Conservation (phyloP, 2,329 filamentous ascomycete genomes). For the Cordyceps cicadae region DNA sequence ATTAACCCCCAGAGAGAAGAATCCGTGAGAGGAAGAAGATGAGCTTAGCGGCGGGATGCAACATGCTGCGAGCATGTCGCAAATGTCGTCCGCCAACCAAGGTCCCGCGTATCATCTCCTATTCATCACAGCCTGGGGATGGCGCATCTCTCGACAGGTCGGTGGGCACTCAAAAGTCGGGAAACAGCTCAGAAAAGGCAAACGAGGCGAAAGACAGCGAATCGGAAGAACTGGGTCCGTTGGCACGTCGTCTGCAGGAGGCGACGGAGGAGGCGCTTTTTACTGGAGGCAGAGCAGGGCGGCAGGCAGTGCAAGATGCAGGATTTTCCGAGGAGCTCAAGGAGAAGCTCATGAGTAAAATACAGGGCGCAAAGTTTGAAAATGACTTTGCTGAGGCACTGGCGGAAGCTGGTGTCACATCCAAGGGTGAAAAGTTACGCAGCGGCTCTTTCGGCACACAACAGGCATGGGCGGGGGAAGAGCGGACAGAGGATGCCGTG, state of each 20-base stretch:
- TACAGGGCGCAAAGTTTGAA: conserved; percentile 47
- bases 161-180: not conserved
- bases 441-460: not conserved
- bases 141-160: not conserved
- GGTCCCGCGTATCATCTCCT: not conserved
- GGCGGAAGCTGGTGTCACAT: conserved; percentile 37
- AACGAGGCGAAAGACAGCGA: not conserved
- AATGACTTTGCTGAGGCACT: conserved; percentile 42
- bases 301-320: conserved; percentile 50
- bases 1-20: not conserved
- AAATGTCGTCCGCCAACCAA: not conserved
- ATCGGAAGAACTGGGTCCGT: conserved; percentile 29
- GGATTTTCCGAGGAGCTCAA: conserved; percentile 59
- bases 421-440: conserved; percentile 20
- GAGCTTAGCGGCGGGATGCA: not conserved
- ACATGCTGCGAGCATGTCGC: not conserved
- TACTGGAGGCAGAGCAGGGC: conserved; percentile 51
- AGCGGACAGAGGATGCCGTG: conserved; percentile 65
- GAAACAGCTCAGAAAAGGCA: conserved; percentile 6
- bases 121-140: not conserved
- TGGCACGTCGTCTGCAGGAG: conserved; percentile 51
- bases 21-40: not conserved
- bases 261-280: conserved; percentile 56
- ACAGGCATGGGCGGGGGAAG: conserved; percentile 67
- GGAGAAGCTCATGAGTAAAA: conserved; percentile 45